These are phyloP conservation scores for Jacaranda copaia DNA, from an alignment of 257 asterid species.

Conservation along the genomic window DNA sequence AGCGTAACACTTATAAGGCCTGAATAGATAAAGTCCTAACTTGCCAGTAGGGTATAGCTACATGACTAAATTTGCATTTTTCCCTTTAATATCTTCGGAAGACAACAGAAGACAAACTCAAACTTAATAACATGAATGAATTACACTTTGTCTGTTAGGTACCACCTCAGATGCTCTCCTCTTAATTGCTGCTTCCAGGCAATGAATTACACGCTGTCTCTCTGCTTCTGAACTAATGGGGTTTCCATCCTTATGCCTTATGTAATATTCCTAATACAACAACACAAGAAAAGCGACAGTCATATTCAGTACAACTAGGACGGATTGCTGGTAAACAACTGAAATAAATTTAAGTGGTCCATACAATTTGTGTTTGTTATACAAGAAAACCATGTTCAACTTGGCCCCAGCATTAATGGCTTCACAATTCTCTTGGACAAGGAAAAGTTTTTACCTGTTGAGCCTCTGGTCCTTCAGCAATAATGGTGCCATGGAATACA, in stretches of 20 bases:
- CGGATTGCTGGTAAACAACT: constrained; percentile 12
- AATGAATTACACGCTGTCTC: constrained; percentile 63
- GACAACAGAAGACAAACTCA: too few relatives aligned
- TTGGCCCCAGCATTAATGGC: constrained; percentile 6
- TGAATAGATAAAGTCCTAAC: too few relatives aligned
- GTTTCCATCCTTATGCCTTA: constrained; percentile 68
- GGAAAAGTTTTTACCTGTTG: constrained; percentile 52
- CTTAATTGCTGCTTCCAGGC: constrained; percentile 79
- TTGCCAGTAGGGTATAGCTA: too few relatives aligned
- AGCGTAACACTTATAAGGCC: too few relatives aligned
- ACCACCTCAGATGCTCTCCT: constrained; percentile 82
- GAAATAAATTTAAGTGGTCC: constrained; percentile 21
- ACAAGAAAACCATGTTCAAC: constrained; percentile 19
- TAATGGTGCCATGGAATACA: constrained; percentile 64
- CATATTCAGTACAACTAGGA: neutral
- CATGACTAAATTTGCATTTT: too few relatives aligned
- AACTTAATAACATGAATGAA: too few relatives aligned
- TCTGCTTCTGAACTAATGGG: constrained; percentile 72
- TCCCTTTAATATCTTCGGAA: too few relatives aligned
- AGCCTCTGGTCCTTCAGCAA: constrained; percentile 63
- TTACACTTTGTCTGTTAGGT: neutral
- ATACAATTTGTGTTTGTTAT: neutral
- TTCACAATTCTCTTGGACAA: neutral
- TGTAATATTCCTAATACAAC: constrained; percentile 63
- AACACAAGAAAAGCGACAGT: neutral